These are phyloP conservation scores for Candida nemodendra DNA, from an alignment of 805 yeast genomes.

Conservation along the genomic window DNA sequence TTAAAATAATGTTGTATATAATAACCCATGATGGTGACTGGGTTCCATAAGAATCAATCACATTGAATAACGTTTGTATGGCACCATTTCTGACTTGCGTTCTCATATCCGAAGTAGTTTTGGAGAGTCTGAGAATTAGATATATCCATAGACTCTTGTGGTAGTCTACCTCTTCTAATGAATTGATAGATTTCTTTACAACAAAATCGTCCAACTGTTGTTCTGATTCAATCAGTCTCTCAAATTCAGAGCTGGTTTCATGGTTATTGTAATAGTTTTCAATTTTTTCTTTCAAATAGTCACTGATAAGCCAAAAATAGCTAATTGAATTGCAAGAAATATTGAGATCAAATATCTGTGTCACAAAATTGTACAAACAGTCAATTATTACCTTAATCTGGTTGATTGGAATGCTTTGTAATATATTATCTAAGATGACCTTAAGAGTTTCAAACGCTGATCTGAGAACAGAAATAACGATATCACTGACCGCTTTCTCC, in stretches of 20 bases:
- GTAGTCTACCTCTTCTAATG: conserved; percentile 24
- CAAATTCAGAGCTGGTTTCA: conserved; percentile 9
- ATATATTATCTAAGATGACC: conserved; percentile 80
- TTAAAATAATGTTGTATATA: conserved; percentile 63
- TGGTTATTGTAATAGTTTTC: conserved; percentile 10
- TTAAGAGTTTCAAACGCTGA: conserved; percentile 81
- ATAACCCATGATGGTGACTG: conserved; percentile 63
- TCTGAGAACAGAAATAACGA: conserved; percentile 51
- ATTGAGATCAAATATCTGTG: conserved; percentile 72
- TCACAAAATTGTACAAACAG: conserved; percentile 67
- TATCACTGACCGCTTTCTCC: conserved; percentile 42
- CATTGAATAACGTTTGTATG: conserved; percentile 81
- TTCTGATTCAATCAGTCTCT: conserved; percentile 19
- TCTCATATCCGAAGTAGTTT: conserved; percentile 61
- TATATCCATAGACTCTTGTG: conserved; percentile 59
- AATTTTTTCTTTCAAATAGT: conserved; percentile 49
- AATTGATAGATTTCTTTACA: conserved; percentile 5
- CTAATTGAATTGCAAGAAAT: conserved; percentile 90
- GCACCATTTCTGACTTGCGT: conserved; percentile 88
- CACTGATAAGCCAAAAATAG: conserved; percentile 90
- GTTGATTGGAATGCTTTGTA: conserved; percentile 66
- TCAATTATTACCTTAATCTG: conserved; percentile 67
- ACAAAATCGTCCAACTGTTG: conserved; percentile 20
- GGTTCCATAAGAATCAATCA: conserved; percentile 68
- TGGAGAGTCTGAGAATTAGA: conserved; percentile 58